Evolutionary conservation across 345 rosid species (phyloP), one percentile per base, ranked within the genome.

Genomic region (Eucalyptus tenuipes): DNA sequence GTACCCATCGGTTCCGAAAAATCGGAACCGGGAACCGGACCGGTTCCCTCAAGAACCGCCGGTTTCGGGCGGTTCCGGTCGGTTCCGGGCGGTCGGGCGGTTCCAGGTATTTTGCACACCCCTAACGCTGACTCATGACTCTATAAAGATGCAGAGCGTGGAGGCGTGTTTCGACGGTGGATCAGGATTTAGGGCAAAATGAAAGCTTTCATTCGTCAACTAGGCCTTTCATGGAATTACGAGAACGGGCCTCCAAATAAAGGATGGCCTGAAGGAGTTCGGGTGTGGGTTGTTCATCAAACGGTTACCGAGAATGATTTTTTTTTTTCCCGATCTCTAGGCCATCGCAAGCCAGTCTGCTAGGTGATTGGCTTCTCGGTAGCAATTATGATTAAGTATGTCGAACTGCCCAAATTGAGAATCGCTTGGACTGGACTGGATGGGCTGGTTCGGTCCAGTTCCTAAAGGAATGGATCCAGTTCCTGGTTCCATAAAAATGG

Each of bases 341-440:
- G 8, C 31, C 66, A 25, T 59, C 7, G 31, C 66, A 59, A 29
- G 31, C 1, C 8, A 3, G 1, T 61, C 33, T 3, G 4, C 68
- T 61, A 29, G 15, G 27, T 61, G 33, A 61, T 29, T 61, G 31
- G 8, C 68, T 16, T 61, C 16, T 61, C 1, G 3, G 2, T 13
- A 61, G 31, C 1, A 52, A 52, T 52, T 20, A 52, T 5, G 57
- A 8, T 0, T 8, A 5, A 20, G 10, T 7, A 52, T 52, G 57
- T 52, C 0, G 57, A 25, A 52, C 25, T 2, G 5, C 10, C 57
- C 57, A 4, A 52, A 52, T 0, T 52, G 25, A 3, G 57, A 52
- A 52, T 52, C 2, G 5, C 57, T 18, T 2, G 10, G 2, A 18
- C 10, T 2, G 2, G 10, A 20, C 1, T 20, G 0, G 10, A 52